Base-by-base conservation (phyloP, 2,329 filamentous ascomycete genomes). In the Xylariaceae sp. region DNA sequence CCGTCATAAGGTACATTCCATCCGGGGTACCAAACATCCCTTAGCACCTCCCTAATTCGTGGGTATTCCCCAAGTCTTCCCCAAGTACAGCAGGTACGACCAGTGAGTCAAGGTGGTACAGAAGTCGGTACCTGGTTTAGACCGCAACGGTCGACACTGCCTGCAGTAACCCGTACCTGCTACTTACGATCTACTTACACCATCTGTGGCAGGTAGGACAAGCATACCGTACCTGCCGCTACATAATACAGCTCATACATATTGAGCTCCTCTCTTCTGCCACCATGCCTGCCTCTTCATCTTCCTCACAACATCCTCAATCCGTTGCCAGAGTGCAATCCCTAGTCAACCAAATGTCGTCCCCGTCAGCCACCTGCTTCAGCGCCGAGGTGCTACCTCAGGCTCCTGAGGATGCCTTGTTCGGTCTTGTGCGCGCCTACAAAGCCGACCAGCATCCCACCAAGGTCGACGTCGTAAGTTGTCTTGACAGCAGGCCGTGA, bases 371-470 rank as follows among this genome's bases (percentile, higher is more conserved):
- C 59, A 88, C 89, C 67, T 85, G 82, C 71, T 96, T 96, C 78
- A 84, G 87, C 62, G 82, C 88, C 70, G 83, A 89, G 71, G 79
- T 82, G 66, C 90, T 97, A 61, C 90, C 92, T 69, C 88, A 93
- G 77, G 94, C 94, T 62, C 92, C 94, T 52, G 92, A 96, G 75
- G 94, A 99, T 77, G 87, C 93, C 65, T 85, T 99, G 73, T 99
- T 99, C 73, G 92, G 93, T 59, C 80, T 99, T 69, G 92, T 93
- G 84, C 85, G 88, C 64, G 92, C 90, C 62, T 99, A 88, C 81
- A 86, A 86, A 71, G 89, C 88, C 64, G 94, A 99, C 72, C 77
- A 83, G 62, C 82, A 80, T 74, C 76, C 81, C 59, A 85, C 90
- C 75, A 99, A 99, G 79, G 89, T 99, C 66, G 94, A 99, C 77